Evolutionary conservation across 805 yeast species (phyloP).

Genomic region (Ogataea siamensis): DNA sequence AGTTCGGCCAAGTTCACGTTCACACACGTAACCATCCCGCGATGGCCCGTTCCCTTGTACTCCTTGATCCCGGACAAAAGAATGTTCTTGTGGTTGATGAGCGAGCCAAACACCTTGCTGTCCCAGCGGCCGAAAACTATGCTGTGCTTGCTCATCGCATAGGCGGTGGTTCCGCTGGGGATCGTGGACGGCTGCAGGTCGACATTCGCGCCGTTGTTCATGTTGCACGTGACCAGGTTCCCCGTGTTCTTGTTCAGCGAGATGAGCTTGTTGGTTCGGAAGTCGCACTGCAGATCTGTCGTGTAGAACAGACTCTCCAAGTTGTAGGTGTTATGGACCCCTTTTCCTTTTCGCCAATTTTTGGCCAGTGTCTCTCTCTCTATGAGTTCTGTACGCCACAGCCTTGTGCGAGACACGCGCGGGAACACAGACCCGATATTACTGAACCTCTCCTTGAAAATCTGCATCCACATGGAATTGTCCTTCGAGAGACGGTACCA

Average conservation of each 20-base stretch:
- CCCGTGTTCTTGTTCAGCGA: slow-evolving; percentile 29
- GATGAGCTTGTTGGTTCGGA: slow-evolving; percentile 24
- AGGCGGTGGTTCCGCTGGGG: slow-evolving; percentile 34
- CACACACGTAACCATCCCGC: slow-evolving; percentile 26
- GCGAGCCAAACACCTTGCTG: slow-evolving; percentile 31
- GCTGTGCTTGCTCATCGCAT: slow-evolving; percentile 27
- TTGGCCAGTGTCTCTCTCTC: slow-evolving; percentile 36
- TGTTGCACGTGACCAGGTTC: slow-evolving; percentile 21
- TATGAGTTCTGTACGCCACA: slow-evolving; percentile 49
- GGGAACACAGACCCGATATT: slow-evolving; percentile 38
- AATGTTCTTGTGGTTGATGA: slow-evolving; percentile 28
- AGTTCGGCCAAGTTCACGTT: slow-evolving; percentile 20
- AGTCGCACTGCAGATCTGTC: slow-evolving; percentile 31
- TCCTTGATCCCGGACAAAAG: slow-evolving; percentile 24
- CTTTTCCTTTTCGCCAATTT: slow-evolving; percentile 39
- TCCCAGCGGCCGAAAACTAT: slow-evolving; percentile 36
- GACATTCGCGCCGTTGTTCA: slow-evolving; percentile 25
- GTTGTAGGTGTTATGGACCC: slow-evolving; percentile 22
- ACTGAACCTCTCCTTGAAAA: slow-evolving; percentile 41
- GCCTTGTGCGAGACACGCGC: slow-evolving; percentile 40
- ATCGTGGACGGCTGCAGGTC: slow-evolving; percentile 23
- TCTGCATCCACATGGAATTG: slow-evolving; percentile 46
- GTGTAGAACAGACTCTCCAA: slow-evolving; percentile 20
- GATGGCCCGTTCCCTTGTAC: slow-evolving; percentile 20
- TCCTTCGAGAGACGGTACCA: slow-evolving; percentile 48